These are phyloP conservation scores for Globisporangium paroecandrum DNA, from an alignment of 352 stramenopile genomes.

Conservation along the genomic window DNA sequence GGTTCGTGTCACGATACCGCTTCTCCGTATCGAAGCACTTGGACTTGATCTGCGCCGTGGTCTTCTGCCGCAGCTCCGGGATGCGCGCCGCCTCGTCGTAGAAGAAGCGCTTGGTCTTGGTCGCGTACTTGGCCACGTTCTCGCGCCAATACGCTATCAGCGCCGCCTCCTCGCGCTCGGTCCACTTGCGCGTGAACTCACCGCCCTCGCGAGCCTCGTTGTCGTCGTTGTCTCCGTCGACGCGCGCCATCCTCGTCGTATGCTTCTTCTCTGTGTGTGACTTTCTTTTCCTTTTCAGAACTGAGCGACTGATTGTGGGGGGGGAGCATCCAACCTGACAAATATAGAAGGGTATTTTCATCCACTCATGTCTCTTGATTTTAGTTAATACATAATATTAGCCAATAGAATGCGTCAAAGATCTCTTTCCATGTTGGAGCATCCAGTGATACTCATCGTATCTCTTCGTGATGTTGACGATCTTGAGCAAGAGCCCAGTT, in stretches of 20 bases:
- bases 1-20: constrained; percentile 16
- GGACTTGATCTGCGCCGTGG: constrained; percentile 18
- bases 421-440: background rate
- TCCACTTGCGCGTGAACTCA: constrained; percentile 20
- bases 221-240: background rate
- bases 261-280: background rate
- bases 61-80: constrained; percentile 18
- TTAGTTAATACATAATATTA: background rate
- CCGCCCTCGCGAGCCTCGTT: background rate
- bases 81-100: constrained; percentile 15
- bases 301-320: background rate
- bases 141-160: constrained; percentile 20
- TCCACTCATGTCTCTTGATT: background rate
- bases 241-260: background rate
- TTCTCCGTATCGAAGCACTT: constrained; percentile 24
- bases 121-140: constrained; percentile 17
- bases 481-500: background rate
- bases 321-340: background rate
- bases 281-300: background rate
- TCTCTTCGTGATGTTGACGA: background rate
- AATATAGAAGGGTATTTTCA: background rate
- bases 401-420: background rate
- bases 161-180: constrained; percentile 14
- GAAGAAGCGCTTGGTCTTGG: constrained; percentile 20
- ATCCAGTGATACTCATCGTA: background rate